phyloP scores from a whole-genome alignment of 2,329 filamentous ascomycete genomes.

The Neofusicoccum ribis region DNA sequence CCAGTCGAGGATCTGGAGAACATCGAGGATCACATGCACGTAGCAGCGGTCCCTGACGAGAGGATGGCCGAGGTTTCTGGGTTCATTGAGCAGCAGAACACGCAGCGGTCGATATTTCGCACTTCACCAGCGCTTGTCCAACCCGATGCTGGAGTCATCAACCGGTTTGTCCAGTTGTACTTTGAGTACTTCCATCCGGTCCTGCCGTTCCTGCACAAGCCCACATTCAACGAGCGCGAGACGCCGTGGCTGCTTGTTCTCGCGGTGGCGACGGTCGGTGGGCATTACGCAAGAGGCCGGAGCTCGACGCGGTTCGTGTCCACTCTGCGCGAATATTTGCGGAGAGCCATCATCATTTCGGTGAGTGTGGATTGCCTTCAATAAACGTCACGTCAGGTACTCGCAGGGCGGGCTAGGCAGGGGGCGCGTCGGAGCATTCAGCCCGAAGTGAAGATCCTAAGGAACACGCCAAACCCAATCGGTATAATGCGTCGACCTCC shows the following conservation, averaged over 20 bases:
- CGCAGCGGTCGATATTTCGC: neutral
- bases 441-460: neutral
- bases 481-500: neutral
- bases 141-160: neutral
- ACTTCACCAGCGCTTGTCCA: neutral
- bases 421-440: neutral
- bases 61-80: neutral
- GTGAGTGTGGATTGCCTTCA: neutral
- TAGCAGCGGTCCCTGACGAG: neutral
- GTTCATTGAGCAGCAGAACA: neutral
- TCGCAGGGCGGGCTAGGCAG: neutral
- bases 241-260: too few relatives aligned
- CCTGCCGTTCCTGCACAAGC: too few relatives aligned
- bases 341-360: neutral
- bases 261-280: neutral
- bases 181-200: too few relatives aligned
- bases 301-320: neutral
- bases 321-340: neutral
- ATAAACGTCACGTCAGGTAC: too few relatives aligned
- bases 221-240: too few relatives aligned
- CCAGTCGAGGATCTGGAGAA: neutral
- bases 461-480: neutral
- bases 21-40: neutral
- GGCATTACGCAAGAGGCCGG: neutral
- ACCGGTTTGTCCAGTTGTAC: neutral